Base-by-base conservation (phyloP, 768 basidiomycete species). In the Coprinellus aureogranulatus region DNA sequence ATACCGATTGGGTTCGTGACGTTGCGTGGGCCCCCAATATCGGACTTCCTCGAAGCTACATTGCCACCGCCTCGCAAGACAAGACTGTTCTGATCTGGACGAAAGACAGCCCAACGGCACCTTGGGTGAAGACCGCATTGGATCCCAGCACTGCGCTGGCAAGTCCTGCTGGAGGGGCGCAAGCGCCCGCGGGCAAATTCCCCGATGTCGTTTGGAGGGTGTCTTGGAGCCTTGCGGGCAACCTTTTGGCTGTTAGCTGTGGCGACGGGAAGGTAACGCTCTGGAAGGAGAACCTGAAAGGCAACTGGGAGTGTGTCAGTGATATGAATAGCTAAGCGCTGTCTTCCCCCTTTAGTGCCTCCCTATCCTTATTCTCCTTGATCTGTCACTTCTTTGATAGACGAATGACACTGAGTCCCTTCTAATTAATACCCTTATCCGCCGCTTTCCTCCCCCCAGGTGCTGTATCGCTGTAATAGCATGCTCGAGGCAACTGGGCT, bases 1-100 rank as follows among this genome's bases (percentile, higher is more conserved):
- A 99, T 71, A 83, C 89, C 0, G 96, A 99, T 71, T 99, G 96
- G 96, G 95, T 99, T 22, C 82, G 96, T 47, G 96, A 98, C 69
- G 95, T 98, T n/a, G 92, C 96, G 0, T 98, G 95, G 94, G 95
- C 95, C 1, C 96, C 97, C 0, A 97, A 93, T 63, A 95, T 98
- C 61, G 97, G 97, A 0, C 80, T 98, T 16, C 93, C 96, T 0
- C 83, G 94, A 60, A 90, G 88, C 67, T 98, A 98, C 73, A 92
- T 99, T 60, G 97, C 97, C 5, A 95, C 94, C 1, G 94, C 94
- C 0, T 94, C 92, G 0, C 95, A 98, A 78, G 93, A 96, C 70
- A 90, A 87, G 70, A 91, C 89, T 0, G 94, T 95, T 1, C 75
- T 92, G 40, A 89, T 96, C 61, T 95, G 94, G 93, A 93, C 91